Base-by-base conservation (phyloP, 2,329 filamentous ascomycete genomes). In the Aspergillus fumigatiaffinis region DNA sequence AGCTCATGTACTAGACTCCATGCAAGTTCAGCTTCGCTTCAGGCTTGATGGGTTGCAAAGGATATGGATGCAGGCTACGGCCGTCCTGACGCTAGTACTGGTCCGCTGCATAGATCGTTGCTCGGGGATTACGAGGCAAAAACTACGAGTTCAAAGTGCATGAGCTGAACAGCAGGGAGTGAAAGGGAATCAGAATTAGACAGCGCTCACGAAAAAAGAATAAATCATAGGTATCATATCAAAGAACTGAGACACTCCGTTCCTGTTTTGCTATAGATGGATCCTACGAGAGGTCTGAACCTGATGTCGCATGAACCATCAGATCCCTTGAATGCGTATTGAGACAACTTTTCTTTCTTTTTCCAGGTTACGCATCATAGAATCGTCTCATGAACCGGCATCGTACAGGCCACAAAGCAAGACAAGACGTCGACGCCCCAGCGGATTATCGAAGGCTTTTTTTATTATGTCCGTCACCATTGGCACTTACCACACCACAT, bases 361-460 rank as follows among this genome's bases (percentile, higher is more conserved):
- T 62, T 63, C 60, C 51, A 50, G 41, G 54, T 57, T 60, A 60
- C 59, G 60, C 60, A 62, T 62, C 61, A 58, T 59, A 59, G 52
- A 61, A 58, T 62, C 60, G 54, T 66, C 55, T 59, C 63, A 41
- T 60, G 29, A 65, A 63, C 63, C 63, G 67, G 66, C 65, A 68
- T 68, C 68, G 68, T 71, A 68, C 63, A 72, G 66, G 66, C 61
- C 66, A 67, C 65, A 64, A 69, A 70, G 67, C 68, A 70, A 69
- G 70, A 72, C 71, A 73, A 71, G 71, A 73, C 64, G 65, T 62
- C 67, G 66, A 71, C 67, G 68, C 65, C 64, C 64, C 60, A 62
- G 66, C 63, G 64, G 67, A 68, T 63, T 70, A 70, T 62, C 56
- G 57, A 63, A 64, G 63, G 60, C 61, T 67, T 62, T 62, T 62